These are phyloP conservation scores for Aureobasidium namibiae DNA, from an alignment of 2,329 filamentous ascomycete genomes.

Conservation along the genomic window DNA sequence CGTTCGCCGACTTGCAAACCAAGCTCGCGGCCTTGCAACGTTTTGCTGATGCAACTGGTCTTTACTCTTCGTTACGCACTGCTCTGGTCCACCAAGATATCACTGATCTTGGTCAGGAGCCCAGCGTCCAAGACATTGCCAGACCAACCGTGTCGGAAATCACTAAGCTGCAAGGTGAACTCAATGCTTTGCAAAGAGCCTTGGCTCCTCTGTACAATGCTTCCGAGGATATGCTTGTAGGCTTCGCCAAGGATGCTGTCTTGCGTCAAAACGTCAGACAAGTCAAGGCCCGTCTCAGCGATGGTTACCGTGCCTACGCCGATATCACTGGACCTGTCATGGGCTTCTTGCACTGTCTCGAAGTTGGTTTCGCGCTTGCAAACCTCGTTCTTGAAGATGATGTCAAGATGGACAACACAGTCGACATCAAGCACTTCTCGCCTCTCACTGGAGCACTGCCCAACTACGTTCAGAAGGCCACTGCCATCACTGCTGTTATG, in stretches of 20 bases:
- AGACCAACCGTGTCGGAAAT: conserved; percentile 63
- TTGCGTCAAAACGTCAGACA: conserved; percentile 37
- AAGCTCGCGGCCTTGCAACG: conserved; percentile 53
- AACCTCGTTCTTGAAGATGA: neutral
- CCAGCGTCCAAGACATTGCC: conserved; percentile 59
- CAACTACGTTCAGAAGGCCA: neutral
- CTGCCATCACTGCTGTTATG: conserved; percentile 1
- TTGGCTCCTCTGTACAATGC: conserved; percentile 6
- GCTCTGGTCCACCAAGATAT: conserved; percentile 43
- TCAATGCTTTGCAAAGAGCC: conserved; percentile 34
- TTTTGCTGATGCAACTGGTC: conserved; percentile 66
- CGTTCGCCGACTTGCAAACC: conserved; percentile 46
- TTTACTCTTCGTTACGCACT: conserved; percentile 58
- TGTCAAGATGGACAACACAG: neutral
- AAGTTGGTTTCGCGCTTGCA: conserved; percentile 47
- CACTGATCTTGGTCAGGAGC: conserved; percentile 57
- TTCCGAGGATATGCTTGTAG: neutral
- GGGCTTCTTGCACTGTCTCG: conserved; percentile 70
- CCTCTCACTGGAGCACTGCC: conserved; percentile 12
- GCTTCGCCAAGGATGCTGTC: conserved; percentile 9
- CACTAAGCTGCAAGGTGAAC: conserved; percentile 68
- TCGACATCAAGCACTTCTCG: neutral
- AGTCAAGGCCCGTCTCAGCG: conserved; percentile 60
- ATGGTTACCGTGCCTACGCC: conserved; percentile 69
- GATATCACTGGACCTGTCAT: conserved; percentile 74